Base-by-base conservation (phyloP, 2,329 filamentous ascomycete species). In the Epichloe typhina region DNA sequence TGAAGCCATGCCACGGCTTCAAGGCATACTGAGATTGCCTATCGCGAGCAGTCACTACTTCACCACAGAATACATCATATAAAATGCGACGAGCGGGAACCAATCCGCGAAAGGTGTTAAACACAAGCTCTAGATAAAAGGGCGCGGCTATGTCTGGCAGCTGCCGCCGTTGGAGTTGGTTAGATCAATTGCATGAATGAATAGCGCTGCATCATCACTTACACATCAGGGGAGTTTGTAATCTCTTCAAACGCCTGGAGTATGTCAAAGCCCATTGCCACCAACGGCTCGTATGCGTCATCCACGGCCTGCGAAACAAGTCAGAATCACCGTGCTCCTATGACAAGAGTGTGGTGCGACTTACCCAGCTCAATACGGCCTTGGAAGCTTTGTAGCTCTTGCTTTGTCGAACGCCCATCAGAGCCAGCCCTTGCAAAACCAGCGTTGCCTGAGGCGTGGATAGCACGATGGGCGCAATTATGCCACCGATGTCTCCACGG, bases 171-270 rank as follows among this genome's bases (percentile, higher is more conserved):
- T 17, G 38, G 6, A 19, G 8, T 50, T 17, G 35, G 8, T 50
- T 26, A 35, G 35, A 19, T 23, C 15, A 12, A 23, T 12, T 23
- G 47, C 38, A 17, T 39, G 40, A 13, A 46, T 15, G n/a, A 35
- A 23, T 13, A 33, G 7, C 19, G n/a, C 38, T 33, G 12, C 38
- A 42, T 26, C 23, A 13, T 21, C 3, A 68, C 72, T 66, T 52
- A 78, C 75, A 61, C 72, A 17, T 78, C 76, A 3, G 70, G 69
- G 19, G 84, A 80, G 56, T 75, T 78, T 53, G 82, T 86, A 49
- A 93, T 78, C 65, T 94, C 86, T 60, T 95, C 88, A 64, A 89
- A 94, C 40, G 77, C 83, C 66, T 91, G 84, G 55, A 89, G 69
- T 43, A 86, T 77, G 55, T 81, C 80, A 61, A 94, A 94, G 1